Base-by-base conservation (phyloP, 352 stramenopile species). In the Pythium utonaiense region DNA sequence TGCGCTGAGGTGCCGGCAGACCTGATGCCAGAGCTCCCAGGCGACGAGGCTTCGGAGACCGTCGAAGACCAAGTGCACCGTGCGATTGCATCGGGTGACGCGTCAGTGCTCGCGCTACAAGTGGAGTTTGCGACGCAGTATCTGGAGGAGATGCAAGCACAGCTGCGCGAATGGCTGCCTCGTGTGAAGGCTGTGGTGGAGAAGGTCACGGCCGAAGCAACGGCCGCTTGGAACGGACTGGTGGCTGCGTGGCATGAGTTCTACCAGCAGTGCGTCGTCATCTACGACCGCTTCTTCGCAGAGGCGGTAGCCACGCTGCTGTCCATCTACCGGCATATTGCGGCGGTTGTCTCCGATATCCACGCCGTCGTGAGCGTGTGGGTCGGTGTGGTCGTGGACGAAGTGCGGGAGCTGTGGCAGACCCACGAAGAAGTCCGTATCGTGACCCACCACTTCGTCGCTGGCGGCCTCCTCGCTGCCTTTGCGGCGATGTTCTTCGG, bases 391-490 rank as follows among this genome's bases (percentile, higher is more conserved):
- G 40, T 64, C 16, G 49, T 54, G 8, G 49, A 19, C 22, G 17
- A 60, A 12, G 55, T 16, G 1, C 48, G 31, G 2, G 42, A 59
- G n/a, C 3, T 80, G 6, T 76, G 70, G 64, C 14, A 51, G 16
- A 77, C 67, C 25, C 66, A 76, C 34, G 68, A 79, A 34, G 70
- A 76, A 38, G 40, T 80, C 14, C 72, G 69, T 24, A 48, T 81
- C 7, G 48, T 76, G 3, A 50, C 60, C 2, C 65, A 53, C 12
- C 74, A 84, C 30, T 17, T 65, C 3, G 41, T 64, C n/a, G 66
- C 67, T 0, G 17, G 71, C 3, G 5, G 47, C 14, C 25, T 77
- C 22, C 57, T 84, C 1, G 25, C 41, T 42, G 21, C 56, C 14
- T 50, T 66, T 5, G 73, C 50, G 2, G 61, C 62, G 5, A 28